Base-by-base conservation (phyloP, 371 early-diverging fungal species). In the Encephalitozoon romaleae region DNA sequence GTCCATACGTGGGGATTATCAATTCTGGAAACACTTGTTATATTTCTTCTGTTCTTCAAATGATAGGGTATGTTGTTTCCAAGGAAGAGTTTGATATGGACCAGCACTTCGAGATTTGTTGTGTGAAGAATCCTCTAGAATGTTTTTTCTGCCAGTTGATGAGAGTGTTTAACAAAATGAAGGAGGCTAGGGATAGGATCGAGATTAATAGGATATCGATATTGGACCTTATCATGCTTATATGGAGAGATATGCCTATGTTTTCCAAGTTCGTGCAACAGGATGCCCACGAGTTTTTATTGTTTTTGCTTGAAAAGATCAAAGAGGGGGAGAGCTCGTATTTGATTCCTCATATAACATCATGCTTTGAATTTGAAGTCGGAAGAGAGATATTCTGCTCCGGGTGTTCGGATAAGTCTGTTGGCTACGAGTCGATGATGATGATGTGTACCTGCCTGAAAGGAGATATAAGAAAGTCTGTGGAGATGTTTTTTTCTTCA, bases 1-100 rank as follows among this genome's bases (percentile, higher is more conserved):
- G 65, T 34, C 51, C 41, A 12, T 70, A 64, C 45, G 49, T 74
- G 6, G 85, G 85, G n/a, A 83, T 85, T 30, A 39, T 30, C 12
- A 81, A 85, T 55, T 41, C 64, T 28, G 83, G 83, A 23, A 79
- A 82, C 53, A 85, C 82, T 3, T 85, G 85, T 53, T 85, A 74
- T 69, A 79, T 85, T 41, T 78, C 83, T 21, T 55, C 76, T 67
- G 81, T 76, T 18, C 42, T 84, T 2, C 84, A 84, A 42, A 38
- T 79, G 18, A 11, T 84, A n/a, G 77, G 74, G 12, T 54, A 74
- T 43, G 54, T 66, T 18, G n/a, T 70, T 28, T 53, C 42, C 21
- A 51, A 72, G 18, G 51, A 53, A 30, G 49, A 70, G 18, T 25
- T 53, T 25, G 70, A 80, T 9, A 45, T 68, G 9, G 52, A 74